These are phyloP conservation scores for Beta corolliflora DNA, from an alignment of 179 eudicot species.

Conservation along the genomic window DNA sequence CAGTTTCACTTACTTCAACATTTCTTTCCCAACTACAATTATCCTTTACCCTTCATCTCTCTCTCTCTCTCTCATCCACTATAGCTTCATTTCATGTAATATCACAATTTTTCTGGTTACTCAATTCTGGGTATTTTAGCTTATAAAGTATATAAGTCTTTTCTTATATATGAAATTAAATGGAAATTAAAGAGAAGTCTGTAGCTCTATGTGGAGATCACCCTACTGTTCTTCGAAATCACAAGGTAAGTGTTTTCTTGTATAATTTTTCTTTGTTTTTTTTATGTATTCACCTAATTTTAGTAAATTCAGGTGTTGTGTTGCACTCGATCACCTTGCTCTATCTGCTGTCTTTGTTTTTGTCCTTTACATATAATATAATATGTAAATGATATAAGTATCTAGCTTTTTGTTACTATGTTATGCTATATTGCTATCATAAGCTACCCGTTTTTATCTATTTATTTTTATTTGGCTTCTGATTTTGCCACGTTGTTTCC, in stretches of 20 bases:
- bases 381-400: no score
- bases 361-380: no score
- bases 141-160: no score
- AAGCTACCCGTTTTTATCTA: no score
- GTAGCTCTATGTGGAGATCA: constrained; percentile 6
- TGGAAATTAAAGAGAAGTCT: constrained; percentile 36
- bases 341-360: no score
- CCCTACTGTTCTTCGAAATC: constrained; percentile 20
- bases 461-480: no score
- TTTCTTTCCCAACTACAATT: neutral
- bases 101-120: neutral
- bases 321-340: neutral
- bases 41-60: neutral
- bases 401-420: no score
- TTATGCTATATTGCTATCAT: no score
- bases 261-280: neutral
- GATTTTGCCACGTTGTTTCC: no score
- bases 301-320: neutral
- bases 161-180: neutral
- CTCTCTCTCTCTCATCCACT: no score
- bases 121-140: neutral
- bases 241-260: constrained; percentile 18
- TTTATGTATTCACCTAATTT: neutral
- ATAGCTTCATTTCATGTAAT: neutral
- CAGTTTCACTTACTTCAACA: neutral